Percentiles rank a stretch among this genome's conserved stretches.
Conservation (phyloP, 495 filamentous ascomycete species). For the Bacidia gigantensis region DNA sequence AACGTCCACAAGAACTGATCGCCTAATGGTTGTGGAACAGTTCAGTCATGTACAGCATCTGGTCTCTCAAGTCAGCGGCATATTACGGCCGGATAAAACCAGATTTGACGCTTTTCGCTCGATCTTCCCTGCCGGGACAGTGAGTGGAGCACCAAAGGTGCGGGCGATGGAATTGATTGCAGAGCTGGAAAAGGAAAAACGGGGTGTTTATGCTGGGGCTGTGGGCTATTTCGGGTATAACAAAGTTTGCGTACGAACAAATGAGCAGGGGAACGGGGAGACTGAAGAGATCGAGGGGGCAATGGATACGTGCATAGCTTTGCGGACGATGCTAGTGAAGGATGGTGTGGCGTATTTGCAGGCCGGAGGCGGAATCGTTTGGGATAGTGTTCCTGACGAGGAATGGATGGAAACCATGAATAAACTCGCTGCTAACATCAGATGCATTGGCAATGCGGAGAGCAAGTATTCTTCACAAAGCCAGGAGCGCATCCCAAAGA, state of each 20-base stretch:
- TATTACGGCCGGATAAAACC: slow-evolving; percentile 67
- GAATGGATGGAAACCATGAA: slow-evolving; percentile 97
- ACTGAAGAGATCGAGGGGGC: slow-evolving; percentile 47
- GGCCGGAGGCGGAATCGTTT: slow-evolving; percentile 94
- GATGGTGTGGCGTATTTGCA: slow-evolving; percentile 84
- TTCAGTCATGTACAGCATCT: slow-evolving; percentile 97
- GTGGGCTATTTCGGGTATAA: slow-evolving; percentile 83
- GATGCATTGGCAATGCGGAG: slow-evolving; percentile 75
- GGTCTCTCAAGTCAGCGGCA: slow-evolving; percentile 84
- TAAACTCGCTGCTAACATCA: slow-evolving; percentile 80
- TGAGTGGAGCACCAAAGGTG: slow-evolving; percentile 90
- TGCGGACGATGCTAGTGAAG: slow-evolving; percentile 92
- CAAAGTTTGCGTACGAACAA: slow-evolving; percentile 24
- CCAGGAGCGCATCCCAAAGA: background rate
- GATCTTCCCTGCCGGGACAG: slow-evolving; percentile 92
- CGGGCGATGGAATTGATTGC: slow-evolving; percentile 93
- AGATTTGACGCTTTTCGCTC: slow-evolving; percentile 91
- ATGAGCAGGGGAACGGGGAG: slow-evolving; percentile 21
- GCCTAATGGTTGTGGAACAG: slow-evolving; percentile 87
- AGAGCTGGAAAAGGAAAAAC: slow-evolving; percentile 83
- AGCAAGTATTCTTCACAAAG: slow-evolving; percentile 42
- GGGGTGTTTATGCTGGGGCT: slow-evolving; percentile 92
- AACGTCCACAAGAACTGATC: slow-evolving; percentile 71
- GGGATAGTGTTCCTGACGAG: slow-evolving; percentile 85
- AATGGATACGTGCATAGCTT: slow-evolving; percentile 98